Evolutionary conservation across 768 basidiomycete genomes (phyloP).

Genomic region (Phanerochaete carnosa): DNA sequence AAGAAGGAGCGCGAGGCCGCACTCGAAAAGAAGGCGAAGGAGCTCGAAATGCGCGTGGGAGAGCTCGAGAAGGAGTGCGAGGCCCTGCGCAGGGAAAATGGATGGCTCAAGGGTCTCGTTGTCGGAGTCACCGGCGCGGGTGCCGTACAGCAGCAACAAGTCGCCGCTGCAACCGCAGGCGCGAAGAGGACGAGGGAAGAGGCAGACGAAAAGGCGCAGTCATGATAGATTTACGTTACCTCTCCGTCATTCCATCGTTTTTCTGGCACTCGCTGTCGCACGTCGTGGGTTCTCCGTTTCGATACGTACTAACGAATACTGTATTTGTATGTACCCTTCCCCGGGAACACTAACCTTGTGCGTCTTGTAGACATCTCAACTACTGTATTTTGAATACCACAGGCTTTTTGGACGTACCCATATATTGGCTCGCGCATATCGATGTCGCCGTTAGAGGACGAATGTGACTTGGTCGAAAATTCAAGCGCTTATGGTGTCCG

Average conservation of each 20-base stretch:
- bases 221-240: background rate
- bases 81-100: conserved; percentile 82
- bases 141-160: conserved; percentile 27
- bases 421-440: too few relatives aligned
- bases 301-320: conserved; percentile 5
- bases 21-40: conserved; percentile 80
- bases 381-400: background rate
- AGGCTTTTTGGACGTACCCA: too few relatives aligned
- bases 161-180: conserved; percentile 1
- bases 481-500: too few relatives aligned
- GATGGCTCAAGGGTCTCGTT: conserved; percentile 88
- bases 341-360: background rate
- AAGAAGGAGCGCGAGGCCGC: conserved; percentile 96
- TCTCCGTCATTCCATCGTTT: background rate
- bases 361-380: background rate
- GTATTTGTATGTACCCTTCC: conserved; percentile 13
- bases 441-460: too few relatives aligned
- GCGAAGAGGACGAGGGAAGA: conserved; percentile 21
- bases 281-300: background rate
- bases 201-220: background rate
- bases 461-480: too few relatives aligned
- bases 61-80: conserved; percentile 93
- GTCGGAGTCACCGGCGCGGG: conserved; percentile 82
- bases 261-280: background rate
- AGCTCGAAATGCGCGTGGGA: conserved; percentile 72